Percentiles rank a stretch among this genome's conserved stretches.
Conservation (phyloP, 495 filamentous ascomycete genomes). For the Neurospora terricola region DNA sequence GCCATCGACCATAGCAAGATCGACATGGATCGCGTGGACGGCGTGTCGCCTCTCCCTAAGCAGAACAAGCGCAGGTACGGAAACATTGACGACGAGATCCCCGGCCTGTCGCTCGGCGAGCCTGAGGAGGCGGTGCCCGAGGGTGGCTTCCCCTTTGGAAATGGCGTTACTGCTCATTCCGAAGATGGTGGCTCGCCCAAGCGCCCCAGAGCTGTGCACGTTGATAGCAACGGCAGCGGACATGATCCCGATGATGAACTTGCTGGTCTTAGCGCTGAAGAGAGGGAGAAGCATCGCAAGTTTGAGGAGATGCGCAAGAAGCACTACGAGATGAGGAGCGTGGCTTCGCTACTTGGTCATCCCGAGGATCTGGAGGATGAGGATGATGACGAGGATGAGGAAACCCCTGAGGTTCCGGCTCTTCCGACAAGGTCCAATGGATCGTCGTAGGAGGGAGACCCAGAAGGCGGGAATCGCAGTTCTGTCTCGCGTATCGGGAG, state of each 20-base stretch:
- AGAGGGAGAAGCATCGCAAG: constrained; percentile 75
- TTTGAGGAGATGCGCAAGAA: constrained; percentile 88
- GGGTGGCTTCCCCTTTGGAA: constrained; percentile 21
- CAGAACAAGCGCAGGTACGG: constrained; percentile 3
- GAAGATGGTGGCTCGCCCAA: constrained; percentile 1
- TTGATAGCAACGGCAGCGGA: constrained; percentile 44
- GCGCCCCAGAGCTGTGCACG: constrained; percentile 57
- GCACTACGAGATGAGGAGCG: constrained; percentile 98
- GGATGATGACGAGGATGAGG: constrained; percentile 15
- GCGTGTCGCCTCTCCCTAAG: constrained; percentile 11
- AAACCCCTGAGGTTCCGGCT: constrained; percentile 15
- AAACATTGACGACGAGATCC: constrained; percentile 61
- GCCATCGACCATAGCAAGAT: constrained; percentile 23
- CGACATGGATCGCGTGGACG: constrained; percentile 26
- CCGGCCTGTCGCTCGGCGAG: constrained; percentile 87
- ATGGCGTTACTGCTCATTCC: background rate
- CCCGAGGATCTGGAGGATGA: constrained; percentile 40
- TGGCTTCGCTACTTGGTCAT: constrained; percentile 75
- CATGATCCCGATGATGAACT: constrained; percentile 46
- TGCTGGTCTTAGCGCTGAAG: constrained; percentile 60
- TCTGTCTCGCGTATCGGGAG: background rate
- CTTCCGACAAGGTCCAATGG: constrained; percentile 24
- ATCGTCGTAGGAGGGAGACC: constrained; percentile 3
- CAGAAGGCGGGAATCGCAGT: background rate
- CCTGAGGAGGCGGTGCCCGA: constrained; percentile 62